phyloP scores from a whole-genome alignment of 2,329 filamentous ascomycete species.

The Sporothrix pallida region DNA sequence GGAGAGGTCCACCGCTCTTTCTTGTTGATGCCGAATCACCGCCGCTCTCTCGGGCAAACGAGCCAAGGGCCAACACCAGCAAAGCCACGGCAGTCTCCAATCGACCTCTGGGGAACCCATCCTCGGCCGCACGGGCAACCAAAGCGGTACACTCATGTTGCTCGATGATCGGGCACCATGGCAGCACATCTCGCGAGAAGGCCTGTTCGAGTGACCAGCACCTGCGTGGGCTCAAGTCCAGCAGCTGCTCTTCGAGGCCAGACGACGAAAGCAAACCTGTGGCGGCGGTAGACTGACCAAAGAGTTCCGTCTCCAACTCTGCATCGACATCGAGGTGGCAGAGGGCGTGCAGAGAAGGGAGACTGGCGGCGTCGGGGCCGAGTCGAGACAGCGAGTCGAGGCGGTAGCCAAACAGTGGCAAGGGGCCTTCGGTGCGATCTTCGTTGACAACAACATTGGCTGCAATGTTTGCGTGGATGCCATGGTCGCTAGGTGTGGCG shows the following conservation, averaged over 20 bases:
- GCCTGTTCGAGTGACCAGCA: slow-evolving; percentile 36
- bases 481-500: not conserved
- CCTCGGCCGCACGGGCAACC: slow-evolving; percentile 30
- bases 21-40: not conserved
- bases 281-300: slow-evolving; percentile 8
- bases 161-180: slow-evolving; percentile 40
- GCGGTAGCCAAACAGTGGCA: slow-evolving; percentile 26
- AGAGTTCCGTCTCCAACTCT: slow-evolving; percentile 30
- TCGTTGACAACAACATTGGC: not conserved
- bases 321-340: slow-evolving; percentile 9
- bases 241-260: not conserved
- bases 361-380: slow-evolving; percentile 2
- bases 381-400: slow-evolving; percentile 18
- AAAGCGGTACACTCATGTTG: slow-evolving; percentile 33
- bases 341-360: not conserved
- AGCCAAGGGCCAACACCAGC: slow-evolving; percentile 36
- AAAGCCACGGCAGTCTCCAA: slow-evolving; percentile 35
- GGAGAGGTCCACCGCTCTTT: slow-evolving; percentile 30
- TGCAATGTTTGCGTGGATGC: not conserved
- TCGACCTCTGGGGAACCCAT: slow-evolving; percentile 8
- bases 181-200: slow-evolving; percentile 37
- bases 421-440: not conserved
- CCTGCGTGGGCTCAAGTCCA: slow-evolving; percentile 33
- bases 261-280: not conserved
- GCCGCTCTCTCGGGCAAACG: slow-evolving; percentile 29